Base-by-base conservation (phyloP, 2,329 filamentous ascomycete genomes). In the Aspergillus ibericus region DNA sequence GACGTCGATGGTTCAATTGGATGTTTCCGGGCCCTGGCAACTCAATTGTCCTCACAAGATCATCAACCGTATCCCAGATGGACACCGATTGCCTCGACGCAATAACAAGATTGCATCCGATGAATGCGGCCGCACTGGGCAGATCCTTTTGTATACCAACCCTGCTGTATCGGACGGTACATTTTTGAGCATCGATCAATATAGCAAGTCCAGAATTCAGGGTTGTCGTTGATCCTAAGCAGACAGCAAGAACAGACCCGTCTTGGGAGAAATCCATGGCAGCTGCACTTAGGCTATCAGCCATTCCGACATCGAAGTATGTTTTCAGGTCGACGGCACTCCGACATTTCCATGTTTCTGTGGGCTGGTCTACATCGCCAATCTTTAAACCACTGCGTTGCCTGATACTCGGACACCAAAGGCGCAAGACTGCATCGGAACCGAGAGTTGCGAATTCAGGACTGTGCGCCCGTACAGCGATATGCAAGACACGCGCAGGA, bases 361-460 rank as follows among this genome's bases (percentile, higher is more conserved):
- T 74, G 79, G 80, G 54, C 83, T 85, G 63, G 58, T 72, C 58
- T 44, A 65, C 18, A 56, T 60, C 29, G 36, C 65, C 87, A 20
- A 87, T 80, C 8, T 85, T 80, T 38, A 90, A 78, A 4, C 90
- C 91, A 66, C 90, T 85, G 49, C 87, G 85, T 62, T 86, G 83
- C 47, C 89, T 84, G 5, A 84, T 81, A 72, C 85, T 89, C 10
- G 90, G 86, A n/a, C 84, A 84, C 95, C 95, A 99, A 49, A 95
- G 80, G 38, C 91, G 87, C 36, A 96, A 84, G 20, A 85, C 78
- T 10, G 87, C 88, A 71, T 99, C 93, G 56, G 88, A 85, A 35
- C 93, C 95, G 38, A 96, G 82, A 1, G 93, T 96, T 8, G 91
- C 90, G 72, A 98, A 97, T 48, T 88, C 86, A 50, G 85, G 79